phyloP scores from a whole-genome alignment of 805 yeast species.

The Gaillardinia entomophila region DNA sequence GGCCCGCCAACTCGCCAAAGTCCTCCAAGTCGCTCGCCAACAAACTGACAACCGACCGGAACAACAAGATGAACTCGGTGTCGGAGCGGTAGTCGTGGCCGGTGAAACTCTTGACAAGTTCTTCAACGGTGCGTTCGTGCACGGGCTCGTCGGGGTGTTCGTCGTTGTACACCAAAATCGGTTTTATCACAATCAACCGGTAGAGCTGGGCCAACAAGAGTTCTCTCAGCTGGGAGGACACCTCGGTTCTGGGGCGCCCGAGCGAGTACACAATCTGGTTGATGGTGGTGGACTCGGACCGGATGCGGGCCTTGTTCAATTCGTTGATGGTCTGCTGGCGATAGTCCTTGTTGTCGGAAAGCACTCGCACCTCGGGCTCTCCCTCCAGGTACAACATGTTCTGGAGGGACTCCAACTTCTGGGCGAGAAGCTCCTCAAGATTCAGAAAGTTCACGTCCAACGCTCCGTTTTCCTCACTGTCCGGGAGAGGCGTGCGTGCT shows the following conservation, averaged over 20 bases:
- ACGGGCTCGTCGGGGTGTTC: slow-evolving; percentile 24
- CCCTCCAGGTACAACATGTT: background rate
- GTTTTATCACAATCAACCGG: slow-evolving; percentile 39
- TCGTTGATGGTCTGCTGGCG: slow-evolving; percentile 22
- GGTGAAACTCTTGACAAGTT: slow-evolving; percentile 26
- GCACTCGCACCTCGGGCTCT: background rate
- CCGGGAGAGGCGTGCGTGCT: slow-evolving; percentile 28
- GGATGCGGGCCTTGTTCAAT: slow-evolving; percentile 31
- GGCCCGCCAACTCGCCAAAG: slow-evolving; percentile 32
- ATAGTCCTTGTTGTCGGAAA: slow-evolving; percentile 4
- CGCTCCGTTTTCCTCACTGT: slow-evolving; percentile 29
- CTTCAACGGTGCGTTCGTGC: slow-evolving; percentile 33
- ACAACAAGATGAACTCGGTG: slow-evolving; percentile 37
- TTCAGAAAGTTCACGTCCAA: slow-evolving; percentile 28
- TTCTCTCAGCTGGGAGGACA: slow-evolving; percentile 44
- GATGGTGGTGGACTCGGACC: slow-evolving; percentile 31
- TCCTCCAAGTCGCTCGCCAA: slow-evolving; percentile 48
- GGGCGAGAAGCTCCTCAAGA: slow-evolving; percentile 28
- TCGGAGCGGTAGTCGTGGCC: slow-evolving; percentile 30
- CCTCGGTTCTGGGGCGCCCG: slow-evolving; percentile 35
- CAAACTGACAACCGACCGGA: slow-evolving; percentile 35
- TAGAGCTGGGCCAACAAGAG: slow-evolving; percentile 46
- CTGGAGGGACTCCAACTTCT: slow-evolving; percentile 26
- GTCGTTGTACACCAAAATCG: slow-evolving; percentile 30
- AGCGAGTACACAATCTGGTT: slow-evolving; percentile 42